Base-by-base conservation (phyloP, 208 protist species). In the Wallacemonas sp. region DNA sequence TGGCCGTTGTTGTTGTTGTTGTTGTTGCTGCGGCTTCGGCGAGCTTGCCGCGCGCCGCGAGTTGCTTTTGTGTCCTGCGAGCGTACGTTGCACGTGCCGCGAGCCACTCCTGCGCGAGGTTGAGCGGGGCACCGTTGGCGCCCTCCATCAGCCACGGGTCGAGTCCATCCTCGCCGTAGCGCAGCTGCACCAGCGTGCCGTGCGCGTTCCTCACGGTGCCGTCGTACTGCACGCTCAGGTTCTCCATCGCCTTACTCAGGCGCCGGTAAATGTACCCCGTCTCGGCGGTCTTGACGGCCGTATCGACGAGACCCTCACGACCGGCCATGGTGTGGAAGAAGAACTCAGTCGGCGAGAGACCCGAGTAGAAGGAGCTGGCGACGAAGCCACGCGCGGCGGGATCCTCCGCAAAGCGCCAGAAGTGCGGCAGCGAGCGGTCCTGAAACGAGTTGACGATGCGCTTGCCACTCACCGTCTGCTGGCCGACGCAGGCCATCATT, bases 241-340 rank as follows among this genome's bases (percentile, higher is more conserved):
- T 98, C 84, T 99, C 99, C 74, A 99, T 93, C 19, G 98, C 97
- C 84, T 99, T 98, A 87, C 99, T 99, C 27, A 99, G 82, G 54
- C 98, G 88, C 29, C 99, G 90, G 80, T 99, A 99, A 87, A 99
- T 99, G 76, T 99, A 99, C 8, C 99, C 99, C 19, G 99, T 99
- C 68, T 99, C 98, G 2, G 99, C 99, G 17, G 99, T 99, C 76
- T 99, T 99, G 27, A 99, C 98, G 24, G 99, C 99, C 5, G 98
- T 99, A 76, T 99, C 99, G 17, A 99, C 98, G 5, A 99, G 89
- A 65, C 97, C 96, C 79, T 99, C 97, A 65, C 97, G 87, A 26
- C 98, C 98, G 44, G 94, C 98, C 98, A 99, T 99, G 27, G 99
- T 99, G 80, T 99, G 99, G 76, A 99, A 99, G 74, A 99, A 99